Evolutionary conservation across 176 grass and related monocot species (phyloP).

Genomic region (Poa annua): DNA sequence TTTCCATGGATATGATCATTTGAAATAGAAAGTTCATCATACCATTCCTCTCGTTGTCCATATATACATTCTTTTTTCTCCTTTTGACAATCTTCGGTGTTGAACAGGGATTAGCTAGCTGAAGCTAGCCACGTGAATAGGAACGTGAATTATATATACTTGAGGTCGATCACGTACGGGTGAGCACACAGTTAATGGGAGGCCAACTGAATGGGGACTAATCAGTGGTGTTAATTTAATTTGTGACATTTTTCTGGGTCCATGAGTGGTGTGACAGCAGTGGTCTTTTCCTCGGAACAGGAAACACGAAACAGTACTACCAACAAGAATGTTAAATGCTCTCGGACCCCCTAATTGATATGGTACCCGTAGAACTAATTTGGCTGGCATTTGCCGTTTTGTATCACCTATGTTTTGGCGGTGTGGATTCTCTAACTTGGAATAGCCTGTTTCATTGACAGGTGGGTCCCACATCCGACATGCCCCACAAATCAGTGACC

Average conservation of each 20-base stretch:
- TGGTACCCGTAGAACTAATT: too few species aligned
- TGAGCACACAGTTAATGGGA: neutral
- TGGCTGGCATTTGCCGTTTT: neutral
- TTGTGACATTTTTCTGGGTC: neutral
- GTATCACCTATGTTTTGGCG: neutral
- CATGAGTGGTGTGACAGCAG: neutral
- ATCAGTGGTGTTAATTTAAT: neutral
- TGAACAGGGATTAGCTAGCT: neutral
- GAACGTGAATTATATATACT: neutral
- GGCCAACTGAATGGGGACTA: neutral
- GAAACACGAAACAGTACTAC: neutral
- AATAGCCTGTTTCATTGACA: too few species aligned
- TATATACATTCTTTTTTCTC: neutral
- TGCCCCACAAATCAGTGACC: too few species aligned
- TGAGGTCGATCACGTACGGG: neutral
- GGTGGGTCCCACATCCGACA: too few species aligned
- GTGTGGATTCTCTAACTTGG: too few species aligned
- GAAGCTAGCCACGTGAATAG: neutral
- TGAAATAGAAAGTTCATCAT: neutral
- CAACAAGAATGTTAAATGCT: neutral
- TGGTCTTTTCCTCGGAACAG: neutral
- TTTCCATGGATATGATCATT: neutral
- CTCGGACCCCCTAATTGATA: neutral
- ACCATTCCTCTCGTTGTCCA: neutral
- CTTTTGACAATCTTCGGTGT: neutral